Base-by-base conservation (phyloP, 768 basidiomycete genomes). In the Termitomyces sp. region DNA sequence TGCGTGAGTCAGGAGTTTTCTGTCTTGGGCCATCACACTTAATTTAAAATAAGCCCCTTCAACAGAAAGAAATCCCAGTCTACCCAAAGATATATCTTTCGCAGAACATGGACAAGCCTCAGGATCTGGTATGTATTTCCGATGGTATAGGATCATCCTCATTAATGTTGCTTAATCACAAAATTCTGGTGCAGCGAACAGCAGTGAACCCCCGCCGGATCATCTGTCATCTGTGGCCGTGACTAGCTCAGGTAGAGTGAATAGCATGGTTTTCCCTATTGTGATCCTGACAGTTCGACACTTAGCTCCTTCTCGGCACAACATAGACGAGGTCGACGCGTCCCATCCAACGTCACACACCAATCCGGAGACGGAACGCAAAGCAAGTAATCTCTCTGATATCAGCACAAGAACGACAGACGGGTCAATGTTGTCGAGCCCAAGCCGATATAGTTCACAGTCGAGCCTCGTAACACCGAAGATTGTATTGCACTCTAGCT, bases 381-480 rank as follows among this genome's bases (percentile, higher is more conserved):
- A n/a, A 9, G 51, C 56, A 27, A 44, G 36, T 20, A 3, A 15
- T 34, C 22, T 39, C 27, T n/a, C 55, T 16, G 16, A 31, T 33
- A 48, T 61, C 18, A 65, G 63, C 36, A 67, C 59, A 4, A 63
- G 55, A 37, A 51, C 66, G 12, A 61, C 57, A 3, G 37, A 54
- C n/a, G 62, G 64, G 9, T 67, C 61, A 15, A 12, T 41, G 24
- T 6, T 50, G 18, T 37, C 50, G 20, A 45, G 47, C 47, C 46
- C 39, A 1, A 39, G 57, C 41, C 37, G 46, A 44, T 60, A 54
- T 8, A 58, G 57, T 42, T 34, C 34, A 2, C 46, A 55, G 8
- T 34, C 12, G 20, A 58, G 51, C 51, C 44, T 52, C 5, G 31
- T 22, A 18, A 56, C 6, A 13, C 58, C 46, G 8, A 37, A 15